Percentiles rank a stretch among this genome's conserved stretches.
Evolutionary conservation across 371 early-diverging fungal genomes (phyloP).

Genomic region (Haplosporangium sp.): DNA sequence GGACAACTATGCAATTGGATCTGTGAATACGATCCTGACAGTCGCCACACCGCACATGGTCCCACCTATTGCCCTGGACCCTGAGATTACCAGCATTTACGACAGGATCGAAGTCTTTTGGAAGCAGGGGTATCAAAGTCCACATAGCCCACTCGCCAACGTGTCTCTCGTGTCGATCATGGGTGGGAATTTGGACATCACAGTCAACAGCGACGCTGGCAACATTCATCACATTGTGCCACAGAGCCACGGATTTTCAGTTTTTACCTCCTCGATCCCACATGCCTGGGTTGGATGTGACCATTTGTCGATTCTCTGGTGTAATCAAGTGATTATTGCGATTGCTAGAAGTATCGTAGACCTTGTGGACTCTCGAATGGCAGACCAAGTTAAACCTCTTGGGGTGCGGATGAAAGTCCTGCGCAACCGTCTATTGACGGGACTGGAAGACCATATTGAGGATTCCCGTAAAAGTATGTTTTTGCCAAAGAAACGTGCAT

Average conservation of each 20-base stretch:
- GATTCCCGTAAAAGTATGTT: neutral
- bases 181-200: conserved; percentile 89
- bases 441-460: conserved; percentile 59
- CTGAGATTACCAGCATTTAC: conserved; percentile 78
- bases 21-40: conserved; percentile 88
- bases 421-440: conserved; percentile 65
- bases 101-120: conserved; percentile 76
- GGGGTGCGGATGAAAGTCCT: conserved; percentile 71
- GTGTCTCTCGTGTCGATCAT: conserved; percentile 88
- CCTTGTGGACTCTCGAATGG: conserved; percentile 71
- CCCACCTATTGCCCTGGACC: conserved; percentile 86
- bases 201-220: conserved; percentile 83
- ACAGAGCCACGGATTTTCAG: conserved; percentile 78
- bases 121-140: conserved; percentile 42
- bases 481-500: neutral
- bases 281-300: conserved; percentile 91
- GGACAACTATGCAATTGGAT: conserved; percentile 74
- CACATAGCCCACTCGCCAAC: conserved; percentile 27
- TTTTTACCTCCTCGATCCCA: conserved; percentile 82
- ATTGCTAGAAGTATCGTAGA: conserved; percentile 57
- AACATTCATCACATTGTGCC: conserved; percentile 80
- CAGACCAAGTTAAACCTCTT: conserved; percentile 70
- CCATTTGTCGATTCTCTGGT: conserved; percentile 92
- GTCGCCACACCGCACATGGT: conserved; percentile 90
- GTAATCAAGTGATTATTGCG: conserved; percentile 82